Percentiles rank a stretch among this genome's conserved stretches.
Evolutionary conservation across 352 stramenopile species (phyloP).

Genomic region (Phytophthora crassamura): DNA sequence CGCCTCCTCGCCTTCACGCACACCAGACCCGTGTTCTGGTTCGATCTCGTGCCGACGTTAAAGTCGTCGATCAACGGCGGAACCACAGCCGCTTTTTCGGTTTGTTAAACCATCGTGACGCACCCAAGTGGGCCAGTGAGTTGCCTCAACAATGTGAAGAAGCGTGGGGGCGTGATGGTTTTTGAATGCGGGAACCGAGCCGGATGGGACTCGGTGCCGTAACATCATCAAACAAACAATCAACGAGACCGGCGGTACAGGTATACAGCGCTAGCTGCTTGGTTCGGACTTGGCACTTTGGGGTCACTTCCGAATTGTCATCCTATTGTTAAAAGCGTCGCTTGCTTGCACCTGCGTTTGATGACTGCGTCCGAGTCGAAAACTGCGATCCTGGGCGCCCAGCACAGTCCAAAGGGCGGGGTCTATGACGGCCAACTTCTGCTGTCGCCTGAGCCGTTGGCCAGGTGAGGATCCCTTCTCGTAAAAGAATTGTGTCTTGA

Average conservation of each 20-base stretch:
- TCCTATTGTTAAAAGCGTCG: not conserved
- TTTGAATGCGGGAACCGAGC: conserved; percentile 18
- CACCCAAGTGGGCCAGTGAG: conserved; percentile 5
- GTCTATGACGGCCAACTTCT: conserved; percentile 21
- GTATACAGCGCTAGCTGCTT: conserved; percentile 18
- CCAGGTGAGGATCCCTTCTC: conserved; percentile 6
- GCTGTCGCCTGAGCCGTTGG: conserved; percentile 9
- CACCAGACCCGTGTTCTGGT: too few species aligned
- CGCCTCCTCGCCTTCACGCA: not conserved
- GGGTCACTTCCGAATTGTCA: conserved; percentile 20
- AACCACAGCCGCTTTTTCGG: not conserved
- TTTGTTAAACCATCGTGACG: conserved; percentile 21
- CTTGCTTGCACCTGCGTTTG: not conserved
- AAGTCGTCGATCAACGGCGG: conserved; percentile 17
- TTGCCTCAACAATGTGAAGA: not conserved
- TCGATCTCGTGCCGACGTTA: not conserved
- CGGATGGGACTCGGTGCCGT: conserved; percentile 19
- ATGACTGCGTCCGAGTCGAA: conserved; percentile 10
- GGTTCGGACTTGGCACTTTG: conserved; percentile 13
- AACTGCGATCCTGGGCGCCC: conserved; percentile 9
- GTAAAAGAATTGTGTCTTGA: not conserved
- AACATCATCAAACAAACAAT: conserved; percentile 23
- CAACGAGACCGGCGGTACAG: conserved; percentile 11
- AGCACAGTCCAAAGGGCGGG: conserved; percentile 16
- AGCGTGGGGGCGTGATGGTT: not conserved